Evolutionary conservation across 1,284 basidiomycete species (phyloP).

Genomic region (Naganishia sp.): DNA sequence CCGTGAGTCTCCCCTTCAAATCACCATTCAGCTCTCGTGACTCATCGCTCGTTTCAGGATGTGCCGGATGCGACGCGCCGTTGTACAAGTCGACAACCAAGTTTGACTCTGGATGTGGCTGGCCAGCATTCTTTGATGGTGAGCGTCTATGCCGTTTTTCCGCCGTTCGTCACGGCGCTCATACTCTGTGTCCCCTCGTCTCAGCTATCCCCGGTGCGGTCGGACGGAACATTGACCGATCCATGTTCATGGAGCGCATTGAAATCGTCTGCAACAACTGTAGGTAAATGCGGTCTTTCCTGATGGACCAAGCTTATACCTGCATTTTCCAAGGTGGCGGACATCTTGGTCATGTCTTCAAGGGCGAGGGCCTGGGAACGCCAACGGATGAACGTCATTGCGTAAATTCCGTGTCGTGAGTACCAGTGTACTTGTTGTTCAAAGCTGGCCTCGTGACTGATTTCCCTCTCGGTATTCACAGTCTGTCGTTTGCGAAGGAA

Average conservation of each 20-base stretch:
- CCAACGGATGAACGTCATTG: slow-evolving; percentile 41
- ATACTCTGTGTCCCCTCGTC: slow-evolving; percentile 39
- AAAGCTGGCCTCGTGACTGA: too few relatives aligned
- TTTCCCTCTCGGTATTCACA: neutral
- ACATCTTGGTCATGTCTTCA: slow-evolving; percentile 91
- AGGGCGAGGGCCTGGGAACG: slow-evolving; percentile 68
- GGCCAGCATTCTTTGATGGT: slow-evolving; percentile 97
- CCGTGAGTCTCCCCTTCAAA: slow-evolving; percentile 42
- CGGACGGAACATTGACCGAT: slow-evolving; percentile 56
- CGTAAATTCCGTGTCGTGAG: slow-evolving; percentile 35
- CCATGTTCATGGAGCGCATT: slow-evolving; percentile 54
- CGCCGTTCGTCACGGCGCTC: neutral
- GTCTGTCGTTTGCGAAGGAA: slow-evolving; percentile 23
- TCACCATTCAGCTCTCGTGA: neutral
- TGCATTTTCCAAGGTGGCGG: slow-evolving; percentile 68
- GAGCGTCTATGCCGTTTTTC: slow-evolving; percentile 31
- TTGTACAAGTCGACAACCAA: slow-evolving; percentile 86
- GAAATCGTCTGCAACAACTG: slow-evolving; percentile 54
- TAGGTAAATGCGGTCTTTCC: slow-evolving; percentile 31
- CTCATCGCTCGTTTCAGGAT: slow-evolving; percentile 27
- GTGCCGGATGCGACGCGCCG: slow-evolving; percentile 55
- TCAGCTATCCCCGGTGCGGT: slow-evolving; percentile 84
- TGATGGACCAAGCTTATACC: neutral
- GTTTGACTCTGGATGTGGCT: slow-evolving; percentile 90
- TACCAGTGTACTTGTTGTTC: neutral